phyloP scores from a whole-genome alignment of 805 yeast species.

The Millerozyma miso region DNA sequence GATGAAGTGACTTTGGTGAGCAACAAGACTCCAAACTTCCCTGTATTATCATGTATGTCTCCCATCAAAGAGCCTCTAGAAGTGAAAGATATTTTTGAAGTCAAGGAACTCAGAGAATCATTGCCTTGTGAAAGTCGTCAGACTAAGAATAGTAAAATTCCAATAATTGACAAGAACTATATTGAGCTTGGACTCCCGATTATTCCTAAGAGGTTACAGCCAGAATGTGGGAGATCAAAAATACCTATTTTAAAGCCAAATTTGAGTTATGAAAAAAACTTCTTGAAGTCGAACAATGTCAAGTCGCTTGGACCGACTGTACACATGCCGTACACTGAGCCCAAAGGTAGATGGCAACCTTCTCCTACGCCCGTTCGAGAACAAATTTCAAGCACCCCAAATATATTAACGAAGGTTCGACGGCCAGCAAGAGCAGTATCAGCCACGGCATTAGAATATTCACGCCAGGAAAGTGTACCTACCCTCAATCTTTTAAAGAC shows the following conservation, averaged over 20 bases:
- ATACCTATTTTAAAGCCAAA: slow-evolving; percentile 28
- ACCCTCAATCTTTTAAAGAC: slow-evolving; percentile 12
- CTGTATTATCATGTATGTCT: neutral
- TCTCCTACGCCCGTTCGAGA: slow-evolving; percentile 4
- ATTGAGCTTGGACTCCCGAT: slow-evolving; percentile 16
- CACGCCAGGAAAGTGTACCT: slow-evolving; percentile 3
- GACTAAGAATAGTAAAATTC: slow-evolving; percentile 17
- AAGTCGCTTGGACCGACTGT: slow-evolving; percentile 2
- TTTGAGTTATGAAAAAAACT: slow-evolving; percentile 17
- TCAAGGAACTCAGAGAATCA: slow-evolving; percentile 1
- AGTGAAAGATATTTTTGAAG: neutral
- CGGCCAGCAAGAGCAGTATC: slow-evolving; percentile 1
- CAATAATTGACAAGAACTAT: slow-evolving; percentile 21
- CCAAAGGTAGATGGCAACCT: neutral
- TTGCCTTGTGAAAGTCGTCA: neutral
- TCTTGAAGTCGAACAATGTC: slow-evolving; percentile 8
- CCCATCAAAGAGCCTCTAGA: slow-evolving; percentile 1
- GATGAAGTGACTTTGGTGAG: slow-evolving; percentile 14
- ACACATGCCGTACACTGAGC: neutral
- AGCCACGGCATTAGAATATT: neutral
- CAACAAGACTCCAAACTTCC: slow-evolving; percentile 8
- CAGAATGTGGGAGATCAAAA: slow-evolving; percentile 8
- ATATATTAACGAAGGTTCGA: neutral
- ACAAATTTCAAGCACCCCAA: slow-evolving; percentile 3
- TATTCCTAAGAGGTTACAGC: slow-evolving; percentile 16